phyloP scores from a whole-genome alignment of 257 asterid species.

The Avicennia marina region DNA sequence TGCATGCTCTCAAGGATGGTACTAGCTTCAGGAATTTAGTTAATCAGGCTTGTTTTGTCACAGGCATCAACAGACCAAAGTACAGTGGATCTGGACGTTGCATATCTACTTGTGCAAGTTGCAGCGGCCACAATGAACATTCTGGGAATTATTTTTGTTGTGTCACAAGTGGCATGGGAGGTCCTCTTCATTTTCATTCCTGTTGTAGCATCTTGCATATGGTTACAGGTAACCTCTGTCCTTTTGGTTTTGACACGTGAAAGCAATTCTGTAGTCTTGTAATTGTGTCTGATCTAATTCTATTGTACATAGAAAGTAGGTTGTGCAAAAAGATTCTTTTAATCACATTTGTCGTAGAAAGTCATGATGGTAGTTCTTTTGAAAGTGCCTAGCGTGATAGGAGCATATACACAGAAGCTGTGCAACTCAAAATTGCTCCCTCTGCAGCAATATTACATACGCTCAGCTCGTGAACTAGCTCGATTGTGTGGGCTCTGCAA shows the following conservation, averaged over 20 bases:
- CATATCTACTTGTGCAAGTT: conserved; percentile 44
- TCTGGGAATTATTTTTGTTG: conserved; percentile 64
- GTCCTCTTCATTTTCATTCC: conserved; percentile 78
- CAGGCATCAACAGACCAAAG: conserved; percentile 59
- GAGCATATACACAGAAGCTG: neutral
- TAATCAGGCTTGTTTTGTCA: neutral
- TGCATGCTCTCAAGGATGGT: too few relatives aligned
- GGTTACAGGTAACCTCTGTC: conserved; percentile 55
- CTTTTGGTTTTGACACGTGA: neutral
- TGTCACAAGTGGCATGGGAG: conserved; percentile 92
- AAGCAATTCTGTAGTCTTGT: neutral
- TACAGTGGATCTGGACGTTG: conserved; percentile 62
- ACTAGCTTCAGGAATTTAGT: too few relatives aligned
- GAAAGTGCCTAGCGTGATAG: too few relatives aligned
- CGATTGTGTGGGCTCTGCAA: conserved; percentile 76
- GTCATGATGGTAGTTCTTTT: too few relatives aligned
- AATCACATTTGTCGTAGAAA: too few relatives aligned
- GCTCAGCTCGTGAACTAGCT: conserved; percentile 86
- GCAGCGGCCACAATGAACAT: conserved; percentile 72
- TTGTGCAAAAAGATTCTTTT: too few relatives aligned
- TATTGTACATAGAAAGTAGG: neutral
- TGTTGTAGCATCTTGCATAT: conserved; percentile 56
- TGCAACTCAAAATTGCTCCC: neutral
- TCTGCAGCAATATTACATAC: conserved; percentile 68
- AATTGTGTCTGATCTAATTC: neutral